A percentile compares a stretch with the other conserved stretches of the same genome.
phyloP scores from a whole-genome alignment of 2,329 filamentous ascomycete genomes.

The Escovopsis weberi region DNA sequence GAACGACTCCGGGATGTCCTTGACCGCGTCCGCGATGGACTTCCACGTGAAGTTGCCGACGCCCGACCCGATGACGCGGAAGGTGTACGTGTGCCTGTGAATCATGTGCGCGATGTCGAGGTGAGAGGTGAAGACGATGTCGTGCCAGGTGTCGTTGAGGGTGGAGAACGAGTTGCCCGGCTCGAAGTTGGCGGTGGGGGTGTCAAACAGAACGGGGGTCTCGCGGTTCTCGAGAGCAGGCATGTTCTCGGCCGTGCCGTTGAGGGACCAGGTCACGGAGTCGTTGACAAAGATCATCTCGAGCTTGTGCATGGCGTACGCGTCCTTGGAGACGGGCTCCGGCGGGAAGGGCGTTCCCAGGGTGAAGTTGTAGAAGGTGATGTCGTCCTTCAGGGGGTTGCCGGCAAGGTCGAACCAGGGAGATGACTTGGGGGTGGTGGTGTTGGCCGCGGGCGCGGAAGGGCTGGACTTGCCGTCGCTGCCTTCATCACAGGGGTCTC shows the following conservation, averaged over 20 bases:
- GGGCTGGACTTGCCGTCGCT: conserved; percentile 4
- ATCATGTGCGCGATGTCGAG: conserved; percentile 39
- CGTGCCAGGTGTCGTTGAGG: conserved; percentile 35
- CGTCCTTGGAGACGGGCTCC: conserved; percentile 23
- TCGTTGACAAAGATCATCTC: conserved; percentile 22
- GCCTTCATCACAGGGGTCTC: background rate
- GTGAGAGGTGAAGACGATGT: conserved; percentile 35
- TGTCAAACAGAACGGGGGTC: conserved; percentile 31
- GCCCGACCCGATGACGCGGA: conserved; percentile 40
- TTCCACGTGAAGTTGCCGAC: conserved; percentile 34
- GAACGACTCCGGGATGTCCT: conserved; percentile 32
- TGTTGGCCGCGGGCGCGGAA: background rate
- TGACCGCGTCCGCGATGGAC: conserved; percentile 36
- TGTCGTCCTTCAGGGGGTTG: conserved; percentile 21
- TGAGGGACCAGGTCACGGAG: conserved; percentile 39
- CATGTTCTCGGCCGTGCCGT: conserved; percentile 28
- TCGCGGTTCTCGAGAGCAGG: conserved; percentile 17
- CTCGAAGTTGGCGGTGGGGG: conserved; percentile 17
- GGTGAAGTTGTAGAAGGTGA: conserved; percentile 29
- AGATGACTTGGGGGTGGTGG: conserved; percentile 11
- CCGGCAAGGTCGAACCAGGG: conserved; percentile 38
- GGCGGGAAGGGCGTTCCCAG: conserved; percentile 33
- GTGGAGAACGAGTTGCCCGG: conserved; percentile 36
- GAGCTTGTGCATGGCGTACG: conserved; percentile 31
- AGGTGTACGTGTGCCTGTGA: conserved; percentile 50